Evolutionary conservation across 2,329 filamentous ascomycete genomes (phyloP).

Genomic region (Anisogramma anomala): DNA sequence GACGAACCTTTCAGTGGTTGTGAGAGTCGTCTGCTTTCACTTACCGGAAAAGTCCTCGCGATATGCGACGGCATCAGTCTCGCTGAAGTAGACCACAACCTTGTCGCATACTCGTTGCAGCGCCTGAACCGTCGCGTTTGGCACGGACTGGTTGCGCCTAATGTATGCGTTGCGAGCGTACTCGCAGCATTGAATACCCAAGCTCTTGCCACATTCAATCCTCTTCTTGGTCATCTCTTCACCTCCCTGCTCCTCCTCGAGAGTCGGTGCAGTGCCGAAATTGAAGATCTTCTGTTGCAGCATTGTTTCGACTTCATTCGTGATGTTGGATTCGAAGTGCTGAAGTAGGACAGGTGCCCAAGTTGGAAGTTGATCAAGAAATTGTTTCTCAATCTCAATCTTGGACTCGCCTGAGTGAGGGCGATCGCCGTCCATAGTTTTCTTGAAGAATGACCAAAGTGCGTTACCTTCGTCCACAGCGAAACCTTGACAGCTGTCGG

Average conservation of each 20-base stretch:
- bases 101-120: slow-evolving; percentile 32
- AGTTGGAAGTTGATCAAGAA: slow-evolving; percentile 25
- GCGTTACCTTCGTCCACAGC: slow-evolving; percentile 36
- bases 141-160: slow-evolving; percentile 29
- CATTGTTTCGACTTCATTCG: slow-evolving; percentile 31
- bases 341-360: slow-evolving; percentile 43
- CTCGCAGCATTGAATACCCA: slow-evolving; percentile 34
- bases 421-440: slow-evolving; percentile 24
- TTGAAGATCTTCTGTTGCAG: slow-evolving; percentile 33
- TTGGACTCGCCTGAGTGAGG: slow-evolving; percentile 20
- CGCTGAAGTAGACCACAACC: slow-evolving; percentile 31
- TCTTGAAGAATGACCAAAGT: slow-evolving; percentile 35
- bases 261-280: slow-evolving; percentile 21
- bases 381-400: slow-evolving; percentile 20
- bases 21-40: slow-evolving; percentile 12
- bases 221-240: slow-evolving; percentile 22
- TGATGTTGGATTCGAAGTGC: slow-evolving; percentile 33
- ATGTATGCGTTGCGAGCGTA: slow-evolving; percentile 38
- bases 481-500: slow-evolving; percentile 31
- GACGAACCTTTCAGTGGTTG: not conserved
- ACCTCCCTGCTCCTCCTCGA: slow-evolving; percentile 23
- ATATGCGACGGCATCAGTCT: slow-evolving; percentile 25
- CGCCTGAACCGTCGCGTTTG: slow-evolving; percentile 29
- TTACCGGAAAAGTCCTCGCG: slow-evolving; percentile 26
- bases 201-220: slow-evolving; percentile 24